Conservation (phyloP, 139 green algal genomes). For the Tetradesmus obliquus region DNA sequence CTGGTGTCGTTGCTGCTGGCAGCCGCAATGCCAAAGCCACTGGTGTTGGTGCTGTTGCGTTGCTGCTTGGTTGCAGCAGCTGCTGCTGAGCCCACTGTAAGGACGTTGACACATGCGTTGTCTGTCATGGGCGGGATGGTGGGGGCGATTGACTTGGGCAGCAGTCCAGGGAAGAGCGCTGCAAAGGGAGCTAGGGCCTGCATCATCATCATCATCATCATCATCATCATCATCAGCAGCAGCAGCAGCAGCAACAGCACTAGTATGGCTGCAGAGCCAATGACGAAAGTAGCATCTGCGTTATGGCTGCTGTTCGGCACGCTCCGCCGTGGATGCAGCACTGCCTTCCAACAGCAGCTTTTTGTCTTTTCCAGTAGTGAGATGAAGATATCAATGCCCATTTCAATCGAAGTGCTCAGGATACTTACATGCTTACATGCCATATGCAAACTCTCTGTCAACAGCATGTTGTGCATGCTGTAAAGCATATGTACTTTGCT, state of each 20-base stretch:
- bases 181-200: slow-evolving; percentile 24
- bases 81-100: slow-evolving; percentile 46
- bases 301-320: not conserved
- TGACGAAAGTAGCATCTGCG: not conserved
- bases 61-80: not conserved
- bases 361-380: no score
- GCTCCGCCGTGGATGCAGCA: not conserved
- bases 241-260: no score
- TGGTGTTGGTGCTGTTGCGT: not conserved
- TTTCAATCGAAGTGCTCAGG: no score
- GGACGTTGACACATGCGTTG: slow-evolving; percentile 81
- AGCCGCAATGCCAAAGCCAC: not conserved
- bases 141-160: not conserved
- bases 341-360: no score
- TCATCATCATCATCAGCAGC: no score
- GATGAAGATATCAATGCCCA: no score
- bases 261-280: not conserved
- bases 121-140: slow-evolving; percentile 67
- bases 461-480: not conserved
- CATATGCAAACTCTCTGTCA: no score
- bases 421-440: no score
- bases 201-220: not conserved
- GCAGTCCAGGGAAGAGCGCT: not conserved
- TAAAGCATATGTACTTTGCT: not conserved
- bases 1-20: not conserved